Evolutionary conservation across 129 eudicot genomes (phyloP).

Genomic region (Flaveria bidentis): DNA sequence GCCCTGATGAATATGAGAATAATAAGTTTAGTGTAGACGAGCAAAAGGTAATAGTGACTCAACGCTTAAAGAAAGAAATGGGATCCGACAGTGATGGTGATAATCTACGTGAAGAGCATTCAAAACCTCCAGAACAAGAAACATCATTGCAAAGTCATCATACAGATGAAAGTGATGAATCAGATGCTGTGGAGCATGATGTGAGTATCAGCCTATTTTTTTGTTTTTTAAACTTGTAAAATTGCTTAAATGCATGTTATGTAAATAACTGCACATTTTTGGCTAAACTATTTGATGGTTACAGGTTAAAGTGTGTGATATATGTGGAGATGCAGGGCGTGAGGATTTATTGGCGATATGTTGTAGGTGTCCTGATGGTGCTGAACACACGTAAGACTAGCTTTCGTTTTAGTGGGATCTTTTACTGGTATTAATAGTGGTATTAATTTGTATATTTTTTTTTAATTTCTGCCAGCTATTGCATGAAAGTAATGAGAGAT

Average conservation of each 20-base stretch:
- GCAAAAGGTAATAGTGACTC: slow-evolving; percentile 18
- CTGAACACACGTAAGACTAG: slow-evolving; percentile 92
- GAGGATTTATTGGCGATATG: slow-evolving; percentile 92
- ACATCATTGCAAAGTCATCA: slow-evolving; percentile 37
- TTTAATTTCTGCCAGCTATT: slow-evolving; percentile 54
- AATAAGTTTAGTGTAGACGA: slow-evolving; percentile 27
- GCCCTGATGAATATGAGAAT: slow-evolving; percentile 31
- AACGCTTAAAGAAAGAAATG: slow-evolving; percentile 28
- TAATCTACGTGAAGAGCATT: slow-evolving; percentile 34
- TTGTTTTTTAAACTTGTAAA: neutral
- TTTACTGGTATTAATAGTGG: neutral
- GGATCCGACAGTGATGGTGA: slow-evolving; percentile 22
- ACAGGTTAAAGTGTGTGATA: slow-evolving; percentile 94
- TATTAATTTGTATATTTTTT: neutral
- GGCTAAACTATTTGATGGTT: slow-evolving; percentile 18
- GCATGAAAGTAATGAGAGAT: slow-evolving; percentile 70
- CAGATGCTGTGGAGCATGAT: slow-evolving; percentile 79
- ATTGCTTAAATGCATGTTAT: slow-evolving; percentile 1
- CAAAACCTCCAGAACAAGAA: slow-evolving; percentile 34
- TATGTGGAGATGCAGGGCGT: slow-evolving; percentile 94
- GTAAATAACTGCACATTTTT: neutral
- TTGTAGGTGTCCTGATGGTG: slow-evolving; percentile 89
- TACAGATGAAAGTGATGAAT: slow-evolving; percentile 64
- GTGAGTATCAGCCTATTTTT: slow-evolving; percentile 49
- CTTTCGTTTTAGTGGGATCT: neutral